Evolutionary conservation across 805 yeast species (phyloP).

Genomic region (Saccharomycopsis selenospora): DNA sequence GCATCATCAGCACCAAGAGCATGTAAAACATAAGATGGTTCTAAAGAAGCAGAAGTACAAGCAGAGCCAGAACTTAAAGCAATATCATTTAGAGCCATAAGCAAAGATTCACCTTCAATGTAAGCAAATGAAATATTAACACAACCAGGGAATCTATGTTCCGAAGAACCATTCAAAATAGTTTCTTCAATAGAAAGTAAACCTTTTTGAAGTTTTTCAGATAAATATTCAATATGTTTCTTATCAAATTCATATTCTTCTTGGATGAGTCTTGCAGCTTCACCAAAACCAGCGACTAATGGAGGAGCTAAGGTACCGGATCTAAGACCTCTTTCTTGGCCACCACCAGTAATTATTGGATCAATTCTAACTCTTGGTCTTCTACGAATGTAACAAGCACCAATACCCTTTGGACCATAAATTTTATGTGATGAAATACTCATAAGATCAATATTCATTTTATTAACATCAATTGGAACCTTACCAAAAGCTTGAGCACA

Average conservation of each 20-base stretch:
- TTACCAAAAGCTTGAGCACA: slow-evolving; percentile 98
- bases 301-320: slow-evolving; percentile 98
- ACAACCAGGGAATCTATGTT: slow-evolving; percentile 81
- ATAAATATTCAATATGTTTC: slow-evolving; percentile 60
- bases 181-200: slow-evolving; percentile 82
- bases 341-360: slow-evolving; percentile 95
- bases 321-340: slow-evolving; percentile 96
- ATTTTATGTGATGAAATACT: slow-evolving; percentile 94
- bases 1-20: slow-evolving; percentile 98
- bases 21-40: slow-evolving; percentile 93
- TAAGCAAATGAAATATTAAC: slow-evolving; percentile 95
- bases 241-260: slow-evolving; percentile 70
- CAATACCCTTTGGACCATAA: slow-evolving; percentile 97
- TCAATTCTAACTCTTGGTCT: slow-evolving; percentile 97
- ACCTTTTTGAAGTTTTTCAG: slow-evolving; percentile 65
- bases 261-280: slow-evolving; percentile 81
- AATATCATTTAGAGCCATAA: slow-evolving; percentile 96
- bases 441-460: slow-evolving; percentile 85
- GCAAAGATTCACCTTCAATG: slow-evolving; percentile 93
- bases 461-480: slow-evolving; percentile 86
- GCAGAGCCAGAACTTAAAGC: slow-evolving; percentile 97
- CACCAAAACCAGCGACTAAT: slow-evolving; percentile 91
- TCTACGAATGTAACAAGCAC: slow-evolving; percentile 92
- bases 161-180: slow-evolving; percentile 76
- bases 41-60: slow-evolving; percentile 96